Base-by-base conservation (phyloP, 345 rosid species). In the Raphanus sativus region DNA sequence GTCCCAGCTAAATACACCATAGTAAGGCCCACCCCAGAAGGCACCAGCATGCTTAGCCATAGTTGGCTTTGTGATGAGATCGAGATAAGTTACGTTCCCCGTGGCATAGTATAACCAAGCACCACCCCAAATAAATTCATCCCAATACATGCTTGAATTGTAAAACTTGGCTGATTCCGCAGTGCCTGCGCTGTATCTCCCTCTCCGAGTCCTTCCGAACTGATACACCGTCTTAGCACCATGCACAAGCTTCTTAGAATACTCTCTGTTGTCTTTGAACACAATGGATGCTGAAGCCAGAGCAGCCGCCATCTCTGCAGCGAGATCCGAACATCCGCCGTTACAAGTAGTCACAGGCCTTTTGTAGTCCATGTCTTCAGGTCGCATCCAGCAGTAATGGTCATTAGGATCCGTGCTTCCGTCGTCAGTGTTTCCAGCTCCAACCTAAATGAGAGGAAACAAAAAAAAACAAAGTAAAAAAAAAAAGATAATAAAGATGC, bases 261-360 rank as follows among this genome's bases (percentile, higher is more conserved):
- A 38, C 45, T 38, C 45, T 3, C 45, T 9, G 45, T 38, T 38
- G 45, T 38, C 45, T 38, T 88, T 95, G 81, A 95, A 95, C 58
- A 95, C 99, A 67, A 95, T 92, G 5, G 98, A 95, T 11, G 97
- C 97, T 25, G 99, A 71, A 73, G 99, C 98, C 54, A 95, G 74
- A 55, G 99, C 90, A 76, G 98, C 98, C 2, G 99, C 98, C 94
- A 92, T 95, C 83, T 95, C 99, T 0, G 91, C 94, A 63, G 99
- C 99, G 9, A 95, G 91, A 84, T 92, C 99, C 0, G 99, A 92
- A 83, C 99, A 92, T 13, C 79, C 75, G 65, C 79, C 81, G 4
- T 50, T 78, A 67, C 98, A 92, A n/a, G 83, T 84, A 9, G 40
- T 0, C 4, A 92, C 94, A 42, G 52, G 52, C 52, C 52, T 42